Evolutionary conservation across 139 green algal genomes (phyloP), one percentile per base, ranked within the genome.

Genomic region (Diplosphaera chodatii): DNA sequence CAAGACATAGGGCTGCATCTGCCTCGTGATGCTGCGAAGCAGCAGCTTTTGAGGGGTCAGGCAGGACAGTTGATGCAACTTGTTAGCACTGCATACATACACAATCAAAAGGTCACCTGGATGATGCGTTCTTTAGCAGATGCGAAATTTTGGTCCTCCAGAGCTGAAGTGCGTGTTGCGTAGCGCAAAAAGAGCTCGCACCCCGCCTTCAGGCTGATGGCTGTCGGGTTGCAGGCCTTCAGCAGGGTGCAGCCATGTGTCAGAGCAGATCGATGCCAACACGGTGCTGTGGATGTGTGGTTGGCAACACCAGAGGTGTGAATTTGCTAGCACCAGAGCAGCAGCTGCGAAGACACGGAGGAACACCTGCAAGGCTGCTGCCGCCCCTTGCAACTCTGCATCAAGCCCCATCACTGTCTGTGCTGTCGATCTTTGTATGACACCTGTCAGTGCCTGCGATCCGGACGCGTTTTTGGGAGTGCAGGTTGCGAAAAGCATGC

Each of bases 121-220:
- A 96, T 95, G 13, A 96, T 84, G 29, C 85, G 78, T 32, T 71
- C 78, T 77, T 96, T 97, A 32, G 81, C 85, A 0, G 75, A 66
- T 5, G 73, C 73, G 67, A 97, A 90, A 34, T 92, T 85, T 64
- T 92, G 84, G 4, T 77, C 56, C 62, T 97, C 92, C 33, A 97
- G 78, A 0, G 82, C 86, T 1, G 83, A 88, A 1, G 92, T 97
- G 56, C 93, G 86, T 1, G 91, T 96, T 4, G 91, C 93, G 81
- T 95, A 98, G 10, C 92, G 82, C 73, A 97, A 76, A 79, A 98
- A 98, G 23, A 98, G 85, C 74, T 98, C 90, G 71, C 94, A 97
- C 2, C 85, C 93, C 5, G 94, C 93, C 31, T 90, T 88, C 25
- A 98, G 77, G 16, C 86, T 92, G 66, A 97, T 96, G 56, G 89